Evolutionary conservation across 345 rosid genomes (phyloP).

Genomic region (Pistacia vera): DNA sequence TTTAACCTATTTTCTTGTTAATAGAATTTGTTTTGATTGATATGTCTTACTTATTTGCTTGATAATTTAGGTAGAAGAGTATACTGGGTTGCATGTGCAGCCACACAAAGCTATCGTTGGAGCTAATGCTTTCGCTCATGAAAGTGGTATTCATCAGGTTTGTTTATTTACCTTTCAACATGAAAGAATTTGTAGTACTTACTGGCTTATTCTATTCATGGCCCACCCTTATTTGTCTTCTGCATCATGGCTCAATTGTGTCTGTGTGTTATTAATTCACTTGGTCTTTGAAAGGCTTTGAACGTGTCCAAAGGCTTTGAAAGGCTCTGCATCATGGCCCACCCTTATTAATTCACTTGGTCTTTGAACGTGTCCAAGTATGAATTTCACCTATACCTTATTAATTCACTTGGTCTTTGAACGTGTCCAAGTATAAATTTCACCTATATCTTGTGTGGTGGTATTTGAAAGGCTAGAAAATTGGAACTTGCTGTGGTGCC

Average conservation of each 20-base stretch:
- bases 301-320: too few species aligned
- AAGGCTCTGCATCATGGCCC: too few species aligned
- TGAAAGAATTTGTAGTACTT: background rate
- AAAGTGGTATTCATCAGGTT: conserved; percentile 97
- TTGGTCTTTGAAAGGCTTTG: too few species aligned
- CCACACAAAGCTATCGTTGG: conserved; percentile 98
- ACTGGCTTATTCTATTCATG: background rate
- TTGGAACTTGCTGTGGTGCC: too few species aligned
- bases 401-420: background rate
- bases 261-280: background rate
- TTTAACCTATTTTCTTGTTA: background rate
- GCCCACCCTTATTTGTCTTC: background rate
- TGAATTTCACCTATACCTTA: too few species aligned
- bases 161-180: conserved; percentile 8
- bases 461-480: too few species aligned
- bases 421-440: too few species aligned
- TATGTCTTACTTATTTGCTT: background rate
- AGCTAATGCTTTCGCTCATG: conserved; percentile 97
- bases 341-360: too few species aligned
- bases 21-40: background rate
- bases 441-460: too few species aligned
- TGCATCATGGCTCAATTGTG: background rate
- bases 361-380: too few species aligned
- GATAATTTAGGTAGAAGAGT: conserved; percentile 81
- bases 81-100: conserved; percentile 80